Evolutionary conservation across 768 basidiomycete genomes (phyloP), one percentile per base, ranked within the genome.

Genomic region (Infundibulicybe gibba): DNA sequence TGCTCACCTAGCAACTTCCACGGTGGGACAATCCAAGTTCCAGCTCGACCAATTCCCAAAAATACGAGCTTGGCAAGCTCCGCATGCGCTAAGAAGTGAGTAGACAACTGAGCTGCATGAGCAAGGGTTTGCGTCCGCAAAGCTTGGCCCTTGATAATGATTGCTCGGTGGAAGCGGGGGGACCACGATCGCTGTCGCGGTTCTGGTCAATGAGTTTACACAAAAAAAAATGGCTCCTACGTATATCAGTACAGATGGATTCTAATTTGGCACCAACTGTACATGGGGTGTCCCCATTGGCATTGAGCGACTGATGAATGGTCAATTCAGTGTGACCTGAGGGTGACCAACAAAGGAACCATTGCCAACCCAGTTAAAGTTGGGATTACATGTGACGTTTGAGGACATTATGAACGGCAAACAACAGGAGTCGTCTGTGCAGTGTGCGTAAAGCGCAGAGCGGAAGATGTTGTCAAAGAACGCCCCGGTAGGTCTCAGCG

Each of bases 51-150:
- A 80, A 56, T 58, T 66, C 53, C 47, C 53, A 50, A 61, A 75
- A 0, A 56, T 60, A n/a, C 70, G 67, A 20, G 61, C 61, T 58
- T 86, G 84, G 54, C 84, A 86, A 25, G 63, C 65, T 21, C 71
- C 80, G 52, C 84, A 86, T 1, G 83, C 83, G 43, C 74, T 77
- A 20, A 85, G 61, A 44, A 77, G 46, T 10, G 71, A 76, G 53
- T 85, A 86, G 21, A 74, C 73, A 15, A 84, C 75, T 1, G 79
- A 69, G 55, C 71, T 84, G 54, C 84, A 86, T 47, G 60, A 53
- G 52, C 84, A 86, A 2, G 49, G 37, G 44, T 70, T 64, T 6
- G 73, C 72, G 16, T 61, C 32, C 0, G 47, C 42, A n/a, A 53
- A 43, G 2, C 47, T 49, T 5, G 80, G 79, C 1, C 71, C 73